Percentiles rank a stretch among this genome's conserved stretches.
phyloP scores from a whole-genome alignment of 1,139 yeast species.

The Geotrichum carabidarum region DNA sequence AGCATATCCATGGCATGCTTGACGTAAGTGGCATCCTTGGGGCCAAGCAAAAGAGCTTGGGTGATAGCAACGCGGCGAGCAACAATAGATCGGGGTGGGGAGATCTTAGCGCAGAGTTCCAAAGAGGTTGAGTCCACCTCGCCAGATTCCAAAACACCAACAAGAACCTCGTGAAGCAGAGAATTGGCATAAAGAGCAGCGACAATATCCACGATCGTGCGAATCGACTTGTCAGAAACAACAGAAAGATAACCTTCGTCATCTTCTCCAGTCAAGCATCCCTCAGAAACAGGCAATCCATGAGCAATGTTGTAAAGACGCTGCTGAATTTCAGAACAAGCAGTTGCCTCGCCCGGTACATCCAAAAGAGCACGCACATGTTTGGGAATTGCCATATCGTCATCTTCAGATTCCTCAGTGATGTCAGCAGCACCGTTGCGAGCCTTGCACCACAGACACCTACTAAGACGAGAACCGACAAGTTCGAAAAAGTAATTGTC shows the following conservation, averaged over 20 bases:
- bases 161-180: slow-evolving; percentile 28
- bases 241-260: slow-evolving; percentile 31
- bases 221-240: slow-evolving; percentile 28
- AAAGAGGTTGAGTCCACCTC: slow-evolving; percentile 24
- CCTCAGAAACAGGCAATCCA: slow-evolving; percentile 21
- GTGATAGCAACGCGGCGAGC: slow-evolving; percentile 33
- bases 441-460: slow-evolving; percentile 29
- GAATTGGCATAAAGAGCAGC: slow-evolving; percentile 34
- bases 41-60: slow-evolving; percentile 32
- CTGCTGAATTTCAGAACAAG: slow-evolving; percentile 26
- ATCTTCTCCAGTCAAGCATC: slow-evolving; percentile 21
- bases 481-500: slow-evolving; percentile 10
- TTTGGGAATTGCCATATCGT: slow-evolving; percentile 21
- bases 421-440: slow-evolving; percentile 11
- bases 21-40: slow-evolving; percentile 26
- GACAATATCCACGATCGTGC: slow-evolving; percentile 32
- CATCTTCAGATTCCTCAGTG: slow-evolving; percentile 16
- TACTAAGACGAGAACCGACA: slow-evolving; percentile 17
- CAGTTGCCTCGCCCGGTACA: slow-evolving; percentile 13
- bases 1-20: slow-evolving; percentile 26
- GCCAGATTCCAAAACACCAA: slow-evolving; percentile 25
- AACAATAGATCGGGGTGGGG: slow-evolving; percentile 33
- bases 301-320: slow-evolving; percentile 29
- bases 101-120: slow-evolving; percentile 27
- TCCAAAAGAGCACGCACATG: slow-evolving; percentile 23